Base-by-base conservation (phyloP, 208 protist species). In the Crithidia acanthocephali region DNA sequence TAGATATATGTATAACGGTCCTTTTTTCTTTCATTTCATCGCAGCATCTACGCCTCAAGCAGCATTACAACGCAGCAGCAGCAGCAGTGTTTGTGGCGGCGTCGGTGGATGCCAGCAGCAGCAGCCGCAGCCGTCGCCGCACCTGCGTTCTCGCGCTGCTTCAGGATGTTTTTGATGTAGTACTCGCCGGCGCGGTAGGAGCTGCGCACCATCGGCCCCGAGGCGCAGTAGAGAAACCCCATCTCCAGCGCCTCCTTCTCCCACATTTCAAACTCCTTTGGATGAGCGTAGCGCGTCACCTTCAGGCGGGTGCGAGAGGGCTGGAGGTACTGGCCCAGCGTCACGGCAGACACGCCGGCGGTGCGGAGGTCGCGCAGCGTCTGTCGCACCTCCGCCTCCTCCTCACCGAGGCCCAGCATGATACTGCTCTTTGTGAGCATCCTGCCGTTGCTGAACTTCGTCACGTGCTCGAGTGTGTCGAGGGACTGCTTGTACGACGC, bases 331-430 rank as follows among this genome's bases (percentile, higher is more conserved):
- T 99, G 98, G 1, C 98, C 98, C 11, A 99, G 80, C 2, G 98
- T 99, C 33, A 99, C 76, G 2, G 87, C 89, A 30, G 97, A 98
- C 45, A 99, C 97, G 47, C 94, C 97, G 28, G 87, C 93, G 22
- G 64, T 91, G 35, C 95, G 87, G 53, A 99, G 79, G 62, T 99
- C 97, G 27, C 92, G 84, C 74, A 99, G 90, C 2, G 98, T 97
- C 71, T 98, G 97, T 45, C 93, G 76, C 8, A 99, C 88, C 75
- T 99, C 98, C 25, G 95, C 90, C 55, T 98, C 96, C 61, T 83
- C 85, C 82, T 99, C 98, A 48, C 98, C 98, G 15, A 98, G 81
- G 23, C 98, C 98, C 3, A 99, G 90, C 98, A 99, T 99, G 72
- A 99, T 98, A 63, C 94, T 98, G 44, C 94, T 98, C 85, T 99